Evolutionary conservation across 805 yeast genomes (phyloP), one percentile per base, ranked within the genome.

Genomic region (Pichia eremophila): DNA sequence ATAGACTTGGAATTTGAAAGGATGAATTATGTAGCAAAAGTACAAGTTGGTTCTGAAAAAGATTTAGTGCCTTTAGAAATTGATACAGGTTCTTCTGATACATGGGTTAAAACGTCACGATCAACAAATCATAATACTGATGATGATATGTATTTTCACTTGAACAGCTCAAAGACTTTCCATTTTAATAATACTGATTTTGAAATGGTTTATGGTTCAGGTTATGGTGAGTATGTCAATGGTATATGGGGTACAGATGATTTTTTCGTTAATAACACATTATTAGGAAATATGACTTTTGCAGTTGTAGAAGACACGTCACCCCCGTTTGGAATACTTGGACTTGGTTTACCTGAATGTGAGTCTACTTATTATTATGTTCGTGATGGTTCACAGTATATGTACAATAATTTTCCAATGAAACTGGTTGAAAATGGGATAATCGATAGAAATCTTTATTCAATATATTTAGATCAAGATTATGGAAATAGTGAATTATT

Each of bases 31-130:
- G 10, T 34, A 34, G 11, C 32, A 29, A 7, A 12, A 0, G 6
- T 40, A 10, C 27, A 41, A 15, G 34, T 35, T 19, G 38, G 93
- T 5, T 75, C 85, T 0, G 74, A 81, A 1, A 57, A 68, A 0
- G 83, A 82, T 55, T 61, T 66, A n/a, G 67, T 83, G 7, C 68
- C 68, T 10, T 78, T 83, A 10, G 60, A 81, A 37, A 59, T 84
- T n/a, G 93, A 84, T 57, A 84, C 90, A 1, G 93, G 91, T 3
- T 82, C 89, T 0, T 74, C 85, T 0, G 91, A 84, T 60, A 64
- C 85, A 22, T 83, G 87, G 86, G 77, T 83, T 22, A 69, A 75
- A 50, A 67, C 71, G 28, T 12, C 17, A 15, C 17, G 4, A 34
- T 34, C 36, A 14, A 34, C 8, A 2, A 34, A 34, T 9, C 4